phyloP scores from a whole-genome alignment of 176 grass and related monocot genomes.

The Bolboschoenus planiculmis region DNA sequence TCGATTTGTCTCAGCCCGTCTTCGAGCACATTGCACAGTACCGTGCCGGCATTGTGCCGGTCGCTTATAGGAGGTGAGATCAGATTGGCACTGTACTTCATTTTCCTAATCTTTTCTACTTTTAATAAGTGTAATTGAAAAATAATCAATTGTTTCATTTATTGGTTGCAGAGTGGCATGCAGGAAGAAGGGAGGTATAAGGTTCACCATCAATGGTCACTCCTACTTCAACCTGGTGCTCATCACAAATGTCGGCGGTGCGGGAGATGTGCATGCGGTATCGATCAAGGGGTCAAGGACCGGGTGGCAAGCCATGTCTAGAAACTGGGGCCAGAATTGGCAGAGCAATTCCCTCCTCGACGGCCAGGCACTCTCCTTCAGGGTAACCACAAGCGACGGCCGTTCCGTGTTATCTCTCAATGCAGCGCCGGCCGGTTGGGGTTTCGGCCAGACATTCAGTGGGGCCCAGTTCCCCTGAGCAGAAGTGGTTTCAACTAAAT shows the following conservation, averaged over 20 bases:
- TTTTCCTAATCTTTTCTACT: not conserved
- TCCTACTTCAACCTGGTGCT: slow-evolving; percentile 92
- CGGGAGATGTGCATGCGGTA: slow-evolving; percentile 64
- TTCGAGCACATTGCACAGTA: slow-evolving; percentile 85
- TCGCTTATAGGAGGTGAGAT: slow-evolving; percentile 57
- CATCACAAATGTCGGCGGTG: slow-evolving; percentile 71
- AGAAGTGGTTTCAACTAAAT: not conserved
- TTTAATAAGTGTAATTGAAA: not conserved
- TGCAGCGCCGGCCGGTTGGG: slow-evolving; percentile 52
- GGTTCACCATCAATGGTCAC: slow-evolving; percentile 87
- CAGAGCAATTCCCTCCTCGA: slow-evolving; percentile 58
- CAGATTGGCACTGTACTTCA: not conserved
- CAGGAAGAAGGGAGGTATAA: slow-evolving; percentile 73
- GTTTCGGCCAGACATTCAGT: slow-evolving; percentile 76
- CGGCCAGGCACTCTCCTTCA: slow-evolving; percentile 47
- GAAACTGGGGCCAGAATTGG: slow-evolving; percentile 97
- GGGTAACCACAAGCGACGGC: slow-evolving; percentile 48
- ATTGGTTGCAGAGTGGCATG: slow-evolving; percentile 33
- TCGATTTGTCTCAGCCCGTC: slow-evolving; percentile 80
- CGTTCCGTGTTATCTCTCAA: slow-evolving; percentile 38
- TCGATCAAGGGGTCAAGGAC: slow-evolving; percentile 39
- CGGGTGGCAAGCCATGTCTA: slow-evolving; percentile 51
- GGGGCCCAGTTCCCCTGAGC: slow-evolving; percentile 59
- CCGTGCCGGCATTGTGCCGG: slow-evolving; percentile 73
- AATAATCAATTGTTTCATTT: not conserved